Evolutionary conservation across 2,329 filamentous ascomycete species (phyloP), one percentile per base, ranked within the genome.

Genomic region (Ophiostoma sp.): DNA sequence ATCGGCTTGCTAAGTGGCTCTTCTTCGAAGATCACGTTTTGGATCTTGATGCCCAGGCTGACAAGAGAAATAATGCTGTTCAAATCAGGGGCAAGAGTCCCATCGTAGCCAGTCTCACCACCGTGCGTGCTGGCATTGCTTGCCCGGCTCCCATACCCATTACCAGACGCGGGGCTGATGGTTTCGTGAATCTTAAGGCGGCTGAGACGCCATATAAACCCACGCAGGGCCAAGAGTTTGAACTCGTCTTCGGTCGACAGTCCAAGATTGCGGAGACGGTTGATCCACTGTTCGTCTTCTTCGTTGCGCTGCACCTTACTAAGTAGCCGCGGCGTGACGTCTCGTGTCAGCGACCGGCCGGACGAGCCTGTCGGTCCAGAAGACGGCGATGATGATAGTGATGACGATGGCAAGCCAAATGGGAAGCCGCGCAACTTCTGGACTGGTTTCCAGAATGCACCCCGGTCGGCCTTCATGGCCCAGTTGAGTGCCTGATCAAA

Each of bases 241-340:
- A 90, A 86, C 72, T 99, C 95, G 73, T 99, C 94, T 62, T 97
- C 93, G 0, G 83, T 75, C 1, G 83, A 81, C 81, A 99, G 87
- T 0, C 95, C 95, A 58, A 96, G 86, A 72, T 92, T 96, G 66
- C 91, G 87, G 64, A 99, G 79, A 72, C 92, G 90, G 14, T 85
- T 83, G n/a, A 99, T 81, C 93, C 95, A 98, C 73, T 93, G 87
- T 71, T 97, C 93, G 75, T 99, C 95, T 76, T 98, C 94, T 8
- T 96, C 93, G 72, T 93, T 97, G 75, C 88, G 93, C 0, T 85
- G 79, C 3, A 90, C 80, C 72, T 86, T 87, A 71, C 82, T 84
- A 41, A 95, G 78, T 9, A 86, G 81, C 73, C 84, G 85, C 11
- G 42, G 63, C 18, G 42, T 41, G 3, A 38, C n/a, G 18, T 63